phyloP scores from a whole-genome alignment of 805 yeast genomes.

The Barnettozyma sucrosica region DNA sequence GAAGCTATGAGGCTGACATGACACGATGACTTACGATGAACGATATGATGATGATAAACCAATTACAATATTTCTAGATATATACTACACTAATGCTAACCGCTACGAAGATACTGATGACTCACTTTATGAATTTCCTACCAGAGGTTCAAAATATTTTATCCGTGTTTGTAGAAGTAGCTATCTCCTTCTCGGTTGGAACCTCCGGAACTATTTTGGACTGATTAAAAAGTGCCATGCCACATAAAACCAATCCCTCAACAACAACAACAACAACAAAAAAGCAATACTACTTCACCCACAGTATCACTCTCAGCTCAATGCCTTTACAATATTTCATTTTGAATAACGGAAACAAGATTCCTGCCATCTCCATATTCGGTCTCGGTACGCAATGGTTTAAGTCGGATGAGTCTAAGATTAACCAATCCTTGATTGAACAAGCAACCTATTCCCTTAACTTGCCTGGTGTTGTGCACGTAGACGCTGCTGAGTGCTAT shows the following conservation, averaged over 20 bases:
- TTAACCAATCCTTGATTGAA: conserved; percentile 29
- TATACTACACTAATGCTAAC: too few species aligned
- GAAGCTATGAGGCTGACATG: conserved; percentile 3
- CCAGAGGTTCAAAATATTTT: too few species aligned
- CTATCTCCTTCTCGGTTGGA: too few species aligned
- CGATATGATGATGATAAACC: neutral
- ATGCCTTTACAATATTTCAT: conserved; percentile 19
- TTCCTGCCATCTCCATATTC: conserved; percentile 44
- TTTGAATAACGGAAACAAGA: conserved; percentile 32
- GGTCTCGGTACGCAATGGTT: conserved; percentile 63
- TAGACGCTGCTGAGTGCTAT: conserved; percentile 56
- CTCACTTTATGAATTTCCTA: too few species aligned
- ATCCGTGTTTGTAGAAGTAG: too few species aligned
- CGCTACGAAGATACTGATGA: too few species aligned
- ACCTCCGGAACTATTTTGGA: too few species aligned
- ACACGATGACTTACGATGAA: neutral
- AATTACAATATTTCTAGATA: too few species aligned
- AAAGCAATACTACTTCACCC: too few species aligned
- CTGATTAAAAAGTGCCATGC: too few species aligned
- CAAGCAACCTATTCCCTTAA: conserved; percentile 29
- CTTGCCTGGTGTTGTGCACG: conserved; percentile 45
- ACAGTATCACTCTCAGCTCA: neutral
- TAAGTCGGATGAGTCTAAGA: conserved; percentile 25
- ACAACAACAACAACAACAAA: too few species aligned
- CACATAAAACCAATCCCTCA: too few species aligned